Conservation (phyloP, 495 filamentous ascomycete genomes). For the Jackrogersella multiformis region DNA sequence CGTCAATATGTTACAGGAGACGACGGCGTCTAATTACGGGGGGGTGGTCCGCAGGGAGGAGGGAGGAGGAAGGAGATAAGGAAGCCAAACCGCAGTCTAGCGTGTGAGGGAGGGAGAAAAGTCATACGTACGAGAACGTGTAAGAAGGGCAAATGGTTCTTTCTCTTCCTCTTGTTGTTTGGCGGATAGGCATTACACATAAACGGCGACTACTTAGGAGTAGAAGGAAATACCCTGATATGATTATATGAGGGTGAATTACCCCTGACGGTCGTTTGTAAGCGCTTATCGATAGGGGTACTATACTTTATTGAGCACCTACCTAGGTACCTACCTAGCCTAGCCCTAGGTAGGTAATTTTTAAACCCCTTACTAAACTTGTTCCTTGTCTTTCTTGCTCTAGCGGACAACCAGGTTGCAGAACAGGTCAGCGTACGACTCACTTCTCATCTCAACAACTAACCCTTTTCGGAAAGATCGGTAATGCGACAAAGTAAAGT, state of each 20-base stretch:
- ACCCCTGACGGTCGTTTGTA: conserved; percentile 3
- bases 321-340: too few species aligned
- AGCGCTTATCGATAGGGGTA: conserved; percentile 26
- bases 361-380: conserved; percentile 1
- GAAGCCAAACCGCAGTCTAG: neutral
- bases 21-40: conserved; percentile 24
- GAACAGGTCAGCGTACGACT: too few species aligned
- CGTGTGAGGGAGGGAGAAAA: conserved; percentile 2
- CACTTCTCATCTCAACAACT: neutral
- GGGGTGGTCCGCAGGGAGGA: conserved; percentile 24
- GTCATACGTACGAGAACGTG: conserved; percentile 18
- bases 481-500: too few species aligned
- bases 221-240: neutral
- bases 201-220: neutral
- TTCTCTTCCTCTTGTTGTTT: neutral
- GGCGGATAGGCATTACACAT: conserved; percentile 1
- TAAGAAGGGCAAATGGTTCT: conserved; percentile 13
- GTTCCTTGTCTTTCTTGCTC: neutral
- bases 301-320: too few species aligned
- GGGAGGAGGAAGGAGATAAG: conserved; percentile 3
- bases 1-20: conserved; percentile 38
- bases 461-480: too few species aligned
- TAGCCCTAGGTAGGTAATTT: too few species aligned
- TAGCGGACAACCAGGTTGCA: neutral
- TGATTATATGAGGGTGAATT: neutral